Evolutionary conservation across 2,329 filamentous ascomycete species (phyloP), one percentile per base, ranked within the genome.

Genomic region (Scytalidium sp.): DNA sequence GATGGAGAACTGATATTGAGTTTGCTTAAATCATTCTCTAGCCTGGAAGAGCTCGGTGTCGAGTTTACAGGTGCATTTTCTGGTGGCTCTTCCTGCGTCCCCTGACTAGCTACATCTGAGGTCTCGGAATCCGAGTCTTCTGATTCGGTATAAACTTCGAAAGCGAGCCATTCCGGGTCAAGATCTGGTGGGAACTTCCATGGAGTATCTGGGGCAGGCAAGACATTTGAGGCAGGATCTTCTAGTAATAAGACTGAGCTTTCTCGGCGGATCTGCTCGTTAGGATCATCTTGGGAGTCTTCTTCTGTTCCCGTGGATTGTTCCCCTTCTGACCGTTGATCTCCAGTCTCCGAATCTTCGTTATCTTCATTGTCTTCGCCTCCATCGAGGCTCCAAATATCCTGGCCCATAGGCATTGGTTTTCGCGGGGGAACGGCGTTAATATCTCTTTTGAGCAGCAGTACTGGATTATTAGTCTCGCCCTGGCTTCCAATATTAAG

Each of bases 151-250:
- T 84, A 88, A 8, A 90, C 83, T 66, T 88, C 85, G 43, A 90
- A 81, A 0, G 86, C 86, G 55, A 89, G 78, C 86, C 86, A 90
- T 67, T 89, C 86, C 2, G 83, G 80, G 56, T 90, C 86, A 0
- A 89, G 74, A 45, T 85, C 80, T 3, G 76, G 74, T n/a, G 85
- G 84, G 2, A 88, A 72, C 19, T 76, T 72, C 82, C 62, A 66
- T n/a, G 47, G 39, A 17, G 43, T 22, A n/a, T 57, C 44, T 3
- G 54, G 36, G 3, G 46, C 40, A 10, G 44, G 5, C 23, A 41
- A 22, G 19, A 20, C 17, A 22, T 55, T 50, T 13, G 45, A 21
- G 3, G 15, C 19, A 19, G 47, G 20, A n/a, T 54, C 49, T 45
- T 51, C 20, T 3, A 53, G 46, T 29, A 50, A 23, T n/a, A 50